phyloP scores from a whole-genome alignment of 169 alveolate genomes.

The Plasmodium billcollinsi region DNA sequence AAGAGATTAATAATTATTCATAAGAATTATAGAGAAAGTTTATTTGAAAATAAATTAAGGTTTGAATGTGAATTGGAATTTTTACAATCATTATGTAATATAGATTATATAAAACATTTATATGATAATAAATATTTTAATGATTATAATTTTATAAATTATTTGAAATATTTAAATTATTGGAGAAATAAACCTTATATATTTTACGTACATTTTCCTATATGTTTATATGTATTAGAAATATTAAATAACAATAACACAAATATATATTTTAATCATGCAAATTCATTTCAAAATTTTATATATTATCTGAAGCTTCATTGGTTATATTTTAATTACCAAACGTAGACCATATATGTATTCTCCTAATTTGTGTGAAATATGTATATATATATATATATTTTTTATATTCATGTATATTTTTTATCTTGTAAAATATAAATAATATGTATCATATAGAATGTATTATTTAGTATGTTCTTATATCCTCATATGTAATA shows the following conservation, averaged over 20 bases:
- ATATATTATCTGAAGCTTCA: constrained; percentile 60
- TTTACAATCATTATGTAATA: constrained; percentile 84
- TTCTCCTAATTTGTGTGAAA: too few relatives aligned
- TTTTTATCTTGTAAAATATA: too few relatives aligned
- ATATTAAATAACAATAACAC: constrained; percentile 75
- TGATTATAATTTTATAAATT: constrained; percentile 80
- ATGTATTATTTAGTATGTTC: too few relatives aligned
- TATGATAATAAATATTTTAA: constrained; percentile 80
- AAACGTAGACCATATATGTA: constrained; percentile 9
- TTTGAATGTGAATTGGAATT: constrained; percentile 85
- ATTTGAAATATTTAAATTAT: constrained; percentile 82
- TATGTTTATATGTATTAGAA: constrained; percentile 83
- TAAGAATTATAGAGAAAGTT: constrained; percentile 59
- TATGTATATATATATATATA: too few relatives aligned
- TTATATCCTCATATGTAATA: not conserved
- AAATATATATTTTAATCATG: constrained; percentile 41
- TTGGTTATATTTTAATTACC: constrained; percentile 61
- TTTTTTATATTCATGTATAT: too few relatives aligned
- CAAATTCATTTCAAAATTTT: constrained; percentile 52
- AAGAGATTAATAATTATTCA: constrained; percentile 41
- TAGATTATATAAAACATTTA: constrained; percentile 80
- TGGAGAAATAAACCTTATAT: constrained; percentile 81
- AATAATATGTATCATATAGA: too few relatives aligned
- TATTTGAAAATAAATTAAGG: constrained; percentile 80
- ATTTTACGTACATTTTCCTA: constrained; percentile 81